Evolutionary conservation across 164 flowering plant species (phyloP).

Genomic region (Taxillus chinensis): DNA sequence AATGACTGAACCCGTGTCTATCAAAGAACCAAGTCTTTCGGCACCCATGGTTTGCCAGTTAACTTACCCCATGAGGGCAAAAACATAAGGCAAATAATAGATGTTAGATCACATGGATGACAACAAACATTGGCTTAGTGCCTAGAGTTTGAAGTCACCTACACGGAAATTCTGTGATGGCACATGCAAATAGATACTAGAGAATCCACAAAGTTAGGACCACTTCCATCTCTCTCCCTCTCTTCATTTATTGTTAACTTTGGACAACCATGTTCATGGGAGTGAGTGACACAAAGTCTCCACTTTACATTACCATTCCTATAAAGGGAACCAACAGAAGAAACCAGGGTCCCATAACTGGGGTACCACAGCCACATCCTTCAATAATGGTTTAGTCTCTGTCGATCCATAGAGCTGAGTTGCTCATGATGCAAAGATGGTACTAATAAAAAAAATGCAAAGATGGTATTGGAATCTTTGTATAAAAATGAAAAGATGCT

Average conservation of each 20-base stretch:
- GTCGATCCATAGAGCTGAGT: background rate
- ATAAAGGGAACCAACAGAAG: slow-evolving; percentile 11
- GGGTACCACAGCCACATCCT: slow-evolving; percentile 13
- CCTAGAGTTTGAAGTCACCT: too few species aligned
- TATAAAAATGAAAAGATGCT: slow-evolving; percentile 10
- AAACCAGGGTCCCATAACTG: slow-evolving; percentile 15
- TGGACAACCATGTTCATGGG: slow-evolving; percentile 28
- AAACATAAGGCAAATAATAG: too few species aligned
- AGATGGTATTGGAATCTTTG: slow-evolving; percentile 25
- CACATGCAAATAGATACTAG: too few species aligned
- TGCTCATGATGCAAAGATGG: slow-evolving; percentile 14
- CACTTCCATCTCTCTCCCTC: slow-evolving; percentile 8
- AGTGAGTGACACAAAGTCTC: slow-evolving; percentile 17
- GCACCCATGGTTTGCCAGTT: too few species aligned
- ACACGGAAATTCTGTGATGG: too few species aligned
- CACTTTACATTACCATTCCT: slow-evolving; percentile 11
- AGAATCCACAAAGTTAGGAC: too few species aligned
- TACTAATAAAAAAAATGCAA: too few species aligned
- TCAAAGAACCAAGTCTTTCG: too few species aligned
- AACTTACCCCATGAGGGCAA: too few species aligned
- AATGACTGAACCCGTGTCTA: too few species aligned
- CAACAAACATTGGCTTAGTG: too few species aligned
- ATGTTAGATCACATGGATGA: too few species aligned
- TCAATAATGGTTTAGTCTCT: slow-evolving; percentile 6
- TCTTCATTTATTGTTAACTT: slow-evolving; percentile 16